Percentiles rank a stretch among this genome's conserved stretches.
Evolutionary conservation across 2,329 filamentous ascomycete genomes (phyloP).

Genomic region (Neobulgaria alba): DNA sequence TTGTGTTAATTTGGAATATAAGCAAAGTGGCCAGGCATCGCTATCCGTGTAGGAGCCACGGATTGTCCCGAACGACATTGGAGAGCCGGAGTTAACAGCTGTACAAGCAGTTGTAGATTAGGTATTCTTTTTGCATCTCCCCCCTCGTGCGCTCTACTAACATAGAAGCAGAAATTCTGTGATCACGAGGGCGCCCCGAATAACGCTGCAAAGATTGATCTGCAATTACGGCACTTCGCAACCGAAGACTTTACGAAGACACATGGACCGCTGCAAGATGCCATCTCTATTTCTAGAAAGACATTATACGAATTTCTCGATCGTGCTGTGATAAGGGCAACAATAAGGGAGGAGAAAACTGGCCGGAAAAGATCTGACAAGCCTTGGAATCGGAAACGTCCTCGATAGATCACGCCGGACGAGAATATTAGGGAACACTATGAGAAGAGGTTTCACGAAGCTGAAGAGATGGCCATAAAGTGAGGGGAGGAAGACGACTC

Average conservation of each 20-base stretch:
- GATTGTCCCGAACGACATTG: background rate
- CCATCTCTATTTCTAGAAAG: background rate
- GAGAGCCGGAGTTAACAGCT: background rate
- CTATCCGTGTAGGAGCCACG: conserved; percentile 2
- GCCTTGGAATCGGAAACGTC: background rate
- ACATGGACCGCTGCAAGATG: background rate
- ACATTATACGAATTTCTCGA: background rate
- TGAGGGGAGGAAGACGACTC: background rate
- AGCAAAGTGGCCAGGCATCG: conserved; percentile 1
- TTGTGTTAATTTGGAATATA: conserved; percentile 1
- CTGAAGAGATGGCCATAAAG: background rate
- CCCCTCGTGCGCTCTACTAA: background rate
- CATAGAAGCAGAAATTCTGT: background rate
- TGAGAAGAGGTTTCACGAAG: background rate
- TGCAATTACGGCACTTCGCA: background rate
- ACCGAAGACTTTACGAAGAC: too few relatives aligned
- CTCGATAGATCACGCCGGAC: background rate
- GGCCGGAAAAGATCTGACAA: background rate
- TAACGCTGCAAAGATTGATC: background rate
- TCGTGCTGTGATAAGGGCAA: too few relatives aligned
- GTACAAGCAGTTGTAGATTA: background rate
- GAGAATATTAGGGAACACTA: background rate
- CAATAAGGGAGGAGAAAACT: background rate
- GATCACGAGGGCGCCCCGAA: background rate
- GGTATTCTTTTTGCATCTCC: background rate